A percentile compares a stretch with the other conserved stretches of the same genome.
Conservation (phyloP, 1,284 basidiomycete genomes). For the Coniferiporia sulphurascens region DNA sequence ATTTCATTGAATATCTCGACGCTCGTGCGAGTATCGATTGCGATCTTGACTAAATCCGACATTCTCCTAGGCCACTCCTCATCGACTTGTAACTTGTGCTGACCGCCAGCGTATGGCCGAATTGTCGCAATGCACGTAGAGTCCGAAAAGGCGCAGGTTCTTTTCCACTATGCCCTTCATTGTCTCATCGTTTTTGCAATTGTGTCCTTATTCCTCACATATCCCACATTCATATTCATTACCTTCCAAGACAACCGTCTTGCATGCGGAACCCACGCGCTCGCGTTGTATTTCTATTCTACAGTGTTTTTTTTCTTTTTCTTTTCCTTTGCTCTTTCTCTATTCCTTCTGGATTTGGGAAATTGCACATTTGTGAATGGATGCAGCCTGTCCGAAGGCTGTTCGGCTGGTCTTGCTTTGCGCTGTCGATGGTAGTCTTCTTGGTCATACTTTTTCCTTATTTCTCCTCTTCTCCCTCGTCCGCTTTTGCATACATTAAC, state of each 20-base stretch:
- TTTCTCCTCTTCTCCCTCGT: neutral
- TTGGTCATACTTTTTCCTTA: neutral
- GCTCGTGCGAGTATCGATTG: slow-evolving; percentile 2
- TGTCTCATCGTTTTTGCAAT: neutral
- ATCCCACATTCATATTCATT: neutral
- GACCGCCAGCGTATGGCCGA: neutral
- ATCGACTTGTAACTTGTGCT: neutral
- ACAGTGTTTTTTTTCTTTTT: neutral
- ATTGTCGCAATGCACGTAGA: neutral
- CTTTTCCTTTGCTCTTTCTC: neutral
- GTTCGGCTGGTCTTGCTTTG: neutral
- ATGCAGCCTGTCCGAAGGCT: too few relatives aligned
- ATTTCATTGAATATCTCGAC: slow-evolving; percentile 71
- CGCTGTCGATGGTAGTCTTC: neutral
- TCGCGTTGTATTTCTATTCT: slow-evolving; percentile 2
- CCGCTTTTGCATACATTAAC: neutral
- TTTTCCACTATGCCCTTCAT: neutral
- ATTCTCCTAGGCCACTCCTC: neutral
- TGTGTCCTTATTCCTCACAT: neutral
- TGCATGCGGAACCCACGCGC: neutral
- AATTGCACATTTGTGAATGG: too few relatives aligned
- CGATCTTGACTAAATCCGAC: neutral
- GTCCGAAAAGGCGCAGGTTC: neutral
- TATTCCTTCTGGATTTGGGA: neutral
- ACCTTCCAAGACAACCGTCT: neutral